Conservation (phyloP, 1,284 basidiomycete genomes). For the Ganoderma sinense region DNA sequence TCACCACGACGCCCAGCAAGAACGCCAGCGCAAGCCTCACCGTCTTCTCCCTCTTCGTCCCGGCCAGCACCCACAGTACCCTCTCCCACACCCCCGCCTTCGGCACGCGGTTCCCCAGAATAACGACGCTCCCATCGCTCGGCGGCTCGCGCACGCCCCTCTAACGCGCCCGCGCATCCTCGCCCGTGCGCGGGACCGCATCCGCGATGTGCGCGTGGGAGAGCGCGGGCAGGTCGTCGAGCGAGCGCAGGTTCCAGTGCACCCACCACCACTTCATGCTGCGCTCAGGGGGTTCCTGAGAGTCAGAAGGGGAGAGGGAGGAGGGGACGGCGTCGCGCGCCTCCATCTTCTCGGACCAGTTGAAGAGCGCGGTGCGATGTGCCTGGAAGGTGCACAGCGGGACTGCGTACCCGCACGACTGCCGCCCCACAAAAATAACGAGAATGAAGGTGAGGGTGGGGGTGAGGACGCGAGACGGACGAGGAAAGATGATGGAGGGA, state of each 20-base stretch:
- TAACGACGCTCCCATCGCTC: slow-evolving; percentile 19
- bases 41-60: slow-evolving; percentile 10
- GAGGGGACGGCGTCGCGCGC: slow-evolving; percentile 31
- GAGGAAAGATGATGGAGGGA: not conserved
- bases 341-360: slow-evolving; percentile 41
- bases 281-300: slow-evolving; percentile 17
- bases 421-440: not conserved
- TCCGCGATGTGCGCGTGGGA: slow-evolving; percentile 21
- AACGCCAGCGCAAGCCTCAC: slow-evolving; percentile 26
- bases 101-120: slow-evolving; percentile 21
- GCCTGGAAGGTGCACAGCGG: slow-evolving; percentile 57
- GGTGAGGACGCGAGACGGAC: not conserved
- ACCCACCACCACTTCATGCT: slow-evolving; percentile 57
- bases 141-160: slow-evolving; percentile 10
- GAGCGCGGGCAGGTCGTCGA: slow-evolving; percentile 55
- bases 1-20: slow-evolving; percentile 23
- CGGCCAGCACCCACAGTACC: not conserved
- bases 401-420: slow-evolving; percentile 65
- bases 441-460: not conserved
- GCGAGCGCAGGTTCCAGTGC: slow-evolving; percentile 49
- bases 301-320: not conserved
- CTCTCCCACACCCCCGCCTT: slow-evolving; percentile 15
- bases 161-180: not conserved
- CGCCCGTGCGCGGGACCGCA: slow-evolving; percentile 13
- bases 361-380: slow-evolving; percentile 50